Percentiles rank a stretch among this genome's conserved stretches.
Evolutionary conservation across 208 protist species (phyloP).

Genomic region (Lotmaria passim): DNA sequence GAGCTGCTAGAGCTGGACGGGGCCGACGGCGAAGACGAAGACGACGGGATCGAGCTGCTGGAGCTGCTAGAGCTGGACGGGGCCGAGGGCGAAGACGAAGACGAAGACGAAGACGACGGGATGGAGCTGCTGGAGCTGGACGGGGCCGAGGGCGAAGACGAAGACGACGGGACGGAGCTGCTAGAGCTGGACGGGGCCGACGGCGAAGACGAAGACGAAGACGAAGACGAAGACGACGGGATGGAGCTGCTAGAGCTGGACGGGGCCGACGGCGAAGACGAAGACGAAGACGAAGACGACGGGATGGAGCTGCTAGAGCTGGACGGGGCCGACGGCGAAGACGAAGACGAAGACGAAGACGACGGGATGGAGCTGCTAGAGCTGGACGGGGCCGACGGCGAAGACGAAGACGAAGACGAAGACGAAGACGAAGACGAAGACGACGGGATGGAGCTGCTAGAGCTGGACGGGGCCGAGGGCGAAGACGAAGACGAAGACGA

Average conservation of each 20-base stretch:
- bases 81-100: background rate
- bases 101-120: background rate
- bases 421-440: background rate
- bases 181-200: background rate
- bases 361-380: too few species aligned
- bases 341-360: background rate
- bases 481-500: background rate
- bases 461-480: background rate
- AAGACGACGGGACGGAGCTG: background rate
- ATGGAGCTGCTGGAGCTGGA: too few species aligned
- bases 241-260: too few species aligned
- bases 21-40: background rate
- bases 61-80: background rate
- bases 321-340: background rate
- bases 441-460: too few species aligned
- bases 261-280: background rate
- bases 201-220: too few species aligned
- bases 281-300: background rate
- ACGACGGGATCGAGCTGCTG: too few species aligned
- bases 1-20: background rate
- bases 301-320: too few species aligned
- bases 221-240: background rate
- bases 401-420: too few species aligned
- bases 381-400: background rate
- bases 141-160: background rate